Evolutionary conservation across 2,329 filamentous ascomycete genomes (phyloP).

Genomic region (Calonectria honghensis): DNA sequence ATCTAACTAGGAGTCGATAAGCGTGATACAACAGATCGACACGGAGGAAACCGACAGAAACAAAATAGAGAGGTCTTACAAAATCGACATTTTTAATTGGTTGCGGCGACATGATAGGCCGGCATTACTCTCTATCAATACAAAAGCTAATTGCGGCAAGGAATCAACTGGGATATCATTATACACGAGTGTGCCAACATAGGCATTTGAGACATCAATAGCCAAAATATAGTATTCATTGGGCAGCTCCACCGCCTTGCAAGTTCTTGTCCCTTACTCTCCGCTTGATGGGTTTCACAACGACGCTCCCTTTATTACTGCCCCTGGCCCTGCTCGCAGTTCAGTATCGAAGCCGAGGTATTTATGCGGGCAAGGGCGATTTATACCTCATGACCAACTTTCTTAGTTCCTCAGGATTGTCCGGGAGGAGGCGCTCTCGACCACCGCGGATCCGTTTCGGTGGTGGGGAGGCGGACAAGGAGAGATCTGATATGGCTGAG

Average conservation of each 20-base stretch:
- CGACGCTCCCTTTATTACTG: not conserved
- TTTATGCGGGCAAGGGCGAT: not conserved
- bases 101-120: not conserved
- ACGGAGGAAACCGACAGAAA: not conserved
- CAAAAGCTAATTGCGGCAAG: slow-evolving; percentile 19
- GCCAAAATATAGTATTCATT: not conserved
- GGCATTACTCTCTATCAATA: slow-evolving; percentile 11
- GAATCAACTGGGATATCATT: slow-evolving; percentile 13
- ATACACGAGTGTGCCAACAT: not conserved
- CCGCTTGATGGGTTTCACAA: not conserved
- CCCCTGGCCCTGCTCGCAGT: not conserved
- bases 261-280: not conserved
- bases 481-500: slow-evolving; percentile 36
- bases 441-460: not conserved
- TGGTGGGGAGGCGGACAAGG: slow-evolving; percentile 14
- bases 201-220: not conserved
- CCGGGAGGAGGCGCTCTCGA: not conserved
- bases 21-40: not conserved
- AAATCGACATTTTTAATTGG: not conserved
- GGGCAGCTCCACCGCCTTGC: not conserved
- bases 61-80: too few relatives aligned
- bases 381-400: slow-evolving; percentile 3
- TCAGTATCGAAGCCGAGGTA: not conserved
- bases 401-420: not conserved
- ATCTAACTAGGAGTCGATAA: not conserved